These are phyloP conservation scores for Xylaria curta DNA, from an alignment of 495 filamentous ascomycete genomes.

Conservation along the genomic window DNA sequence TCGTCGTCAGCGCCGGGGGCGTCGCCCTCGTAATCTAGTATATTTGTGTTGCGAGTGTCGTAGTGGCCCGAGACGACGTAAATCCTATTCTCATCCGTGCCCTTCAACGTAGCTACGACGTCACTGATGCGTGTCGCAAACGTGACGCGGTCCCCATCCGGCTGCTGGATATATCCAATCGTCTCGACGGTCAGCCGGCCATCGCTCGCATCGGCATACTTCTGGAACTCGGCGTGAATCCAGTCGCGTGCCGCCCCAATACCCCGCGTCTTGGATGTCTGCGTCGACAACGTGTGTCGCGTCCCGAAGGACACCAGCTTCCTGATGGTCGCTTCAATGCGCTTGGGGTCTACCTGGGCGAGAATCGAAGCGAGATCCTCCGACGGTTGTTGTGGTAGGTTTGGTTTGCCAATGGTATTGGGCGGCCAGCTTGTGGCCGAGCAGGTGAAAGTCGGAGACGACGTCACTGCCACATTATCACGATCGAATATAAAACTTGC, in stretches of 20 bases:
- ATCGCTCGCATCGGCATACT: constrained; percentile 45
- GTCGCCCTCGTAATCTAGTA: constrained; percentile 54
- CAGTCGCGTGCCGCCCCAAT: constrained; percentile 63
- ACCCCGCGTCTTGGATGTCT: constrained; percentile 51
- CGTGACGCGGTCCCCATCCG: constrained; percentile 47
- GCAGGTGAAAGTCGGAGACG: constrained; percentile 29
- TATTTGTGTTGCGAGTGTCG: constrained; percentile 55
- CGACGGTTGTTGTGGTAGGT: constrained; percentile 54
- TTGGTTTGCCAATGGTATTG: constrained; percentile 38
- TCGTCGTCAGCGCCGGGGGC: constrained; percentile 63
- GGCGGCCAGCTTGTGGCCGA: constrained; percentile 40
- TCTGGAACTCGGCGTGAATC: constrained; percentile 52
- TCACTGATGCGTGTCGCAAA: constrained; percentile 57
- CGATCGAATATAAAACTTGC: constrained; percentile 24
- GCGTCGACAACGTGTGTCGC: constrained; percentile 56
- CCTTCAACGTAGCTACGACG: constrained; percentile 57
- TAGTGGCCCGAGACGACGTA: constrained; percentile 63
- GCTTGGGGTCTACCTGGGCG: constrained; percentile 45
- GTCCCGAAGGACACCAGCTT: constrained; percentile 60
- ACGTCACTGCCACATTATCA: not conserved
- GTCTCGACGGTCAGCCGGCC: constrained; percentile 52
- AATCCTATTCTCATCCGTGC: constrained; percentile 50
- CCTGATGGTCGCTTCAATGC: constrained; percentile 52
- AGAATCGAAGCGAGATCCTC: constrained; percentile 51
- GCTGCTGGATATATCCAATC: constrained; percentile 51